Conservation (phyloP, 345 rosid species). For the Cardamine chenopodiifolia region DNA sequence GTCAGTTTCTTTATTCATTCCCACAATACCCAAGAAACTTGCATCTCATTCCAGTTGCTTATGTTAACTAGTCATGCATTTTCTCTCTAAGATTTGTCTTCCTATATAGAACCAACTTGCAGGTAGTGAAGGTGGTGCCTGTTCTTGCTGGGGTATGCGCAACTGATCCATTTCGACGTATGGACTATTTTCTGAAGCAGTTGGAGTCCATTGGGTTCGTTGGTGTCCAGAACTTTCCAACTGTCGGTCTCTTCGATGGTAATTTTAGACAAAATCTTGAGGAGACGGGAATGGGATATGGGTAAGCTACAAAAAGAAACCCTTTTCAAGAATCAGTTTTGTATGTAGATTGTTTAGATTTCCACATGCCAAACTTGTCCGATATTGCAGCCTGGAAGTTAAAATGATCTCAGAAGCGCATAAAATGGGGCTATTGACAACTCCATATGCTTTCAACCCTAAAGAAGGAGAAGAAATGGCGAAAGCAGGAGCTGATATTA, state of each 20-base stretch:
- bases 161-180: conserved; percentile 90
- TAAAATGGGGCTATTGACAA: conserved; percentile 83
- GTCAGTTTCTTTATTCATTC: conserved; percentile 56
- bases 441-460: conserved; percentile 82
- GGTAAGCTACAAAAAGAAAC: conserved; percentile 50
- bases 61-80: background rate
- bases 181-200: conserved; percentile 84
- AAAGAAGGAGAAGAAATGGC: conserved; percentile 86
- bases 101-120: background rate
- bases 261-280: conserved; percentile 92
- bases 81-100: conserved; percentile 11
- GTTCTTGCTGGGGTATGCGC: conserved; percentile 97
- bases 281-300: conserved; percentile 98
- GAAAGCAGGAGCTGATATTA: conserved; percentile 89
- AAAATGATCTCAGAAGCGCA: conserved; percentile 86
- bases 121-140: conserved; percentile 75
- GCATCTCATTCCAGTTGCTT: conserved; percentile 16
- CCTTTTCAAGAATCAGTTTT: too few species aligned
- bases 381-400: conserved; percentile 70
- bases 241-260: conserved; percentile 96
- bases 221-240: conserved; percentile 97
- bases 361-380: background rate
- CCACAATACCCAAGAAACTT: too few species aligned
- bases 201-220: conserved; percentile 81
- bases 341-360: background rate